phyloP scores from a whole-genome alignment of 2,329 filamentous ascomycete genomes.

The Coniosporium tulheliwenetii region DNA sequence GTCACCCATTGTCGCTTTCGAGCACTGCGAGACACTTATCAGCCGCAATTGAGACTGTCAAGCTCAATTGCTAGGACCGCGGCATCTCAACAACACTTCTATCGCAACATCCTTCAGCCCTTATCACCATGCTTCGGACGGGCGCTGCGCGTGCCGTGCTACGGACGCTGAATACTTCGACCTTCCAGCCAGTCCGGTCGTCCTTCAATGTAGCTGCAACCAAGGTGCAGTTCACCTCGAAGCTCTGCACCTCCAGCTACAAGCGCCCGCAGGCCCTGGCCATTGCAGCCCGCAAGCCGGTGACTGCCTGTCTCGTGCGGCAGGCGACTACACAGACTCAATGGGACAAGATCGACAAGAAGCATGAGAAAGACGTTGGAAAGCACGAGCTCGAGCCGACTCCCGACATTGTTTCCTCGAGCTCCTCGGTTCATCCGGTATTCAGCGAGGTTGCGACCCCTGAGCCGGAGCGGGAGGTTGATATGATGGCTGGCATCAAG shows the following conservation, averaged over 20 bases:
- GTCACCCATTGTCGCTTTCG: too few relatives aligned
- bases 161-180: constrained; percentile 18
- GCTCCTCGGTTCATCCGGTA: constrained; percentile 33
- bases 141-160: constrained; percentile 24
- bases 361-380: constrained; percentile 39
- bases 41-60: too few relatives aligned
- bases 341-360: constrained; percentile 34
- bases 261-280: constrained; percentile 17
- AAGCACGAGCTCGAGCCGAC: constrained; percentile 41
- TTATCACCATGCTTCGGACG: constrained; percentile 25
- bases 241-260: constrained; percentile 22
- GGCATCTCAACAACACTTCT: too few relatives aligned
- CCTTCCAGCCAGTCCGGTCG: constrained; percentile 14
- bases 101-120: background rate
- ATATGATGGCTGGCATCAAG: constrained; percentile 31
- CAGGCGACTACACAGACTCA: constrained; percentile 8
- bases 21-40: too few relatives aligned
- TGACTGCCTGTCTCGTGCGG: constrained; percentile 9
- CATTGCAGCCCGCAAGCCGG: constrained; percentile 17
- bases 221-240: constrained; percentile 20
- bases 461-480: constrained; percentile 18
- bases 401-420: constrained; percentile 44
- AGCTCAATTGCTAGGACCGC: too few relatives aligned
- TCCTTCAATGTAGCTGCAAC: constrained; percentile 5
- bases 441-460: constrained; percentile 20